phyloP scores from a whole-genome alignment of 805 yeast genomes.

The Metschnikowia borealis region DNA sequence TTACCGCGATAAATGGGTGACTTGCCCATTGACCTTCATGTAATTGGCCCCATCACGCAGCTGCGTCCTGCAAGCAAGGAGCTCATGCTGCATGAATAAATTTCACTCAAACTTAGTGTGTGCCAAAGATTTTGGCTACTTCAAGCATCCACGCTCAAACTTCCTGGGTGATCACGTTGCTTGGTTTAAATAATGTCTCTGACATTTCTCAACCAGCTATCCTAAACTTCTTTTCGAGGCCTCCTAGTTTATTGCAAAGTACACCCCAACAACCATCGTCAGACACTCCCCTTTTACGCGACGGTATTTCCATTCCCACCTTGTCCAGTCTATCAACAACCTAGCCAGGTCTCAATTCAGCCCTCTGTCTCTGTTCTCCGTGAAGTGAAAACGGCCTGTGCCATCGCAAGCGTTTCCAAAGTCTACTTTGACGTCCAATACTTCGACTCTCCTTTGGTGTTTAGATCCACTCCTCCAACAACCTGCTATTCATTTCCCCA shows the following conservation, averaged over 20 bases:
- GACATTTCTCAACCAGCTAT: neutral
- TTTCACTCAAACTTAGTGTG: conserved; percentile 5
- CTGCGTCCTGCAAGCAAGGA: conserved; percentile 5
- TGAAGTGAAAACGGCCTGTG: conserved; percentile 1
- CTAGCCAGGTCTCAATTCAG: neutral
- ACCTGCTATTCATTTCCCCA: neutral
- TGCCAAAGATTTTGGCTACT: conserved; percentile 3
- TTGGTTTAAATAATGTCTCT: conserved; percentile 1
- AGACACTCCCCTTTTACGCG: conserved; percentile 1
- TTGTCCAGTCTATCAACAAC: neutral
- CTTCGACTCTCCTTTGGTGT: conserved; percentile 1
- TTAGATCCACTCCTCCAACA: neutral
- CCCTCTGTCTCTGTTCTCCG: neutral
- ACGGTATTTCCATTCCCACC: neutral
- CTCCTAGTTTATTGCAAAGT: neutral
- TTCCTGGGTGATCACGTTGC: neutral
- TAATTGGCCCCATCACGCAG: neutral
- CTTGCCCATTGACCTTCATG: neutral
- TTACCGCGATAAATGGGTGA: neutral
- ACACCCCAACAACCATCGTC: neutral
- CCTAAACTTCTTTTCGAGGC: neutral
- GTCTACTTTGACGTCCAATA: neutral
- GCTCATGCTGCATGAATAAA: conserved; percentile 5
- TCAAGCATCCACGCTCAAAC: conserved; percentile 1
- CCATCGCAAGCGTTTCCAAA: neutral